These are phyloP conservation scores for Arabidopsis thaliana DNA, from an alignment of 345 rosid genomes.

Conservation along the genomic window DNA sequence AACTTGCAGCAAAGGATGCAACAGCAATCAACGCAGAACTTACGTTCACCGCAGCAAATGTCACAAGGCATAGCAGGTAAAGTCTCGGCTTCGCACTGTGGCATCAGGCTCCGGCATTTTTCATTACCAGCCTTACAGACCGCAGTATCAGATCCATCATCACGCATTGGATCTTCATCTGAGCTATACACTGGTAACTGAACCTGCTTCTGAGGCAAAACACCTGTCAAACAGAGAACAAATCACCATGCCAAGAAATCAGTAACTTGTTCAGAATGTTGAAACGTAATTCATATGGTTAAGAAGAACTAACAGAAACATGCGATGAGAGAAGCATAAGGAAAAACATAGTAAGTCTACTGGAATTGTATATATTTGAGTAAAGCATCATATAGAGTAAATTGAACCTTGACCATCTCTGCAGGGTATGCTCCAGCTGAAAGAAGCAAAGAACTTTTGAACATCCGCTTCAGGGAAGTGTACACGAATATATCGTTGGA, in stretches of 20 bases:
- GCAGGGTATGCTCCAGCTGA: conserved; percentile 72
- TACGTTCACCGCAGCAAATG: conserved; percentile 77
- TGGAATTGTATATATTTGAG: neutral
- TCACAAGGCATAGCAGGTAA: conserved; percentile 66
- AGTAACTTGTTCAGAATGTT: neutral
- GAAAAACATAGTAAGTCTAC: neutral
- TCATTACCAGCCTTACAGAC: conserved; percentile 78
- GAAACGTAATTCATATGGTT: conserved; percentile 12
- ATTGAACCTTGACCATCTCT: conserved; percentile 54
- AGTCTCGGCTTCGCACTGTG: conserved; percentile 40
- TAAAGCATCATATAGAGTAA: conserved; percentile 12
- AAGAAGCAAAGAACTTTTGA: conserved; percentile 65
- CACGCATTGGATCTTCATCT: conserved; percentile 50
- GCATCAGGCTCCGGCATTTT: conserved; percentile 57
- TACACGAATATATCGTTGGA: conserved; percentile 49
- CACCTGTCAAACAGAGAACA: conserved; percentile 42
- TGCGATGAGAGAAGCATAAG: neutral
- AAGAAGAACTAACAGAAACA: conserved; percentile 10
- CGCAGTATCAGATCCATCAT: conserved; percentile 45
- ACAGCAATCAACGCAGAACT: conserved; percentile 79
- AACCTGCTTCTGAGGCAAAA: conserved; percentile 29
- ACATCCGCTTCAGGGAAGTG: conserved; percentile 67
- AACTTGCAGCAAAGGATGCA: conserved; percentile 83
- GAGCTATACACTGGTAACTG: conserved; percentile 36
- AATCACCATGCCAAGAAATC: conserved; percentile 5